These are phyloP conservation scores for Aureobasidium namibiae DNA, from an alignment of 2,329 filamentous ascomycete species.

Conservation along the genomic window DNA sequence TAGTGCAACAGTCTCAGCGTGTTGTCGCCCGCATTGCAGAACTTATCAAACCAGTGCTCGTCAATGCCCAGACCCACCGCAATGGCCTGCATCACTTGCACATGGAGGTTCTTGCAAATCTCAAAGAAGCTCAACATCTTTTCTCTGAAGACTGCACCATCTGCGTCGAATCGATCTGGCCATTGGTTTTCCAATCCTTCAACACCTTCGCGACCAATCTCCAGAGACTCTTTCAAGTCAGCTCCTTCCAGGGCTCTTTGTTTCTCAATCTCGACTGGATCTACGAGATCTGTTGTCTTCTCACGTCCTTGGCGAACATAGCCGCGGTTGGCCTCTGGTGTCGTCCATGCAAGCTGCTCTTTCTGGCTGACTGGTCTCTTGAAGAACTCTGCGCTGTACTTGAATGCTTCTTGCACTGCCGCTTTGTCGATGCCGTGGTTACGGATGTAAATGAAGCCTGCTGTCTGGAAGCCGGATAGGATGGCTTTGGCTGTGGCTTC, in stretches of 20 bases:
- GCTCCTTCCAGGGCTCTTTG: constrained; percentile 43
- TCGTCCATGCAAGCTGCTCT: constrained; percentile 57
- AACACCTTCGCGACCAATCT: constrained; percentile 54
- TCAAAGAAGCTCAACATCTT: constrained; percentile 68
- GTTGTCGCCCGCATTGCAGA: constrained; percentile 61
- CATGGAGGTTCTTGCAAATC: constrained; percentile 66
- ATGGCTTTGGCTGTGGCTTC: constrained; percentile 54
- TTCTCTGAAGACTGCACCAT: constrained; percentile 59
- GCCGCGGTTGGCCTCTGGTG: constrained; percentile 40
- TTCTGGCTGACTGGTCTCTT: constrained; percentile 53
- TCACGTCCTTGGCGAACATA: constrained; percentile 50
- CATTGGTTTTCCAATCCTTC: constrained; percentile 65
- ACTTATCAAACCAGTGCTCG: constrained; percentile 72
- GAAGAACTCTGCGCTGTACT: constrained; percentile 61
- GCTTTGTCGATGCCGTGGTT: constrained; percentile 63
- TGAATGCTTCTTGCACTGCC: constrained; percentile 20
- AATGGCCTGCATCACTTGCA: constrained; percentile 58
- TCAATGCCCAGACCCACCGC: constrained; percentile 56
- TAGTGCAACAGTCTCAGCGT: constrained; percentile 45
- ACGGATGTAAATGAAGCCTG: constrained; percentile 83
- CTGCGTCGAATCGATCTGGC: constrained; percentile 45
- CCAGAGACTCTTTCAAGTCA: constrained; percentile 53
- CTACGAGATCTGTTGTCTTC: constrained; percentile 55
- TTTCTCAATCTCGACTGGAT: constrained; percentile 49
- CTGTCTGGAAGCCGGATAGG: constrained; percentile 68